phyloP scores from a whole-genome alignment of 2,329 filamentous ascomycete genomes.

The Hymenoscyphus albidus region DNA sequence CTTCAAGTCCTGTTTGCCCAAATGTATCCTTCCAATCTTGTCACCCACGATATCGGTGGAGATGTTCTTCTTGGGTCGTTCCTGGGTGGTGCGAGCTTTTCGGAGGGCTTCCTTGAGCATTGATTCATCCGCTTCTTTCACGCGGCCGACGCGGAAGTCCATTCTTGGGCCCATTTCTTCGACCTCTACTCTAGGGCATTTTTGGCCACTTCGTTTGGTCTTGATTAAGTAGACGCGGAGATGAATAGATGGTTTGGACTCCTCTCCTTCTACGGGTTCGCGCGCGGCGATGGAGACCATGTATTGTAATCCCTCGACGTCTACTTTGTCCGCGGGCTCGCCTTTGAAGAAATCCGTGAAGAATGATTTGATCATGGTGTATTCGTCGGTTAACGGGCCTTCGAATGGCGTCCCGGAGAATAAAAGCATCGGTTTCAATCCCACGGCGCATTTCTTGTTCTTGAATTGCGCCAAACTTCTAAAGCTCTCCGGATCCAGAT shows the following conservation, averaged over 20 bases:
- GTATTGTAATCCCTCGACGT: slow-evolving; percentile 93
- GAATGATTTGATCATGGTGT: slow-evolving; percentile 81
- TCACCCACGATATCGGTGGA: slow-evolving; percentile 88
- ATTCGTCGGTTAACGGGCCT: slow-evolving; percentile 72
- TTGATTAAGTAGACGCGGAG: slow-evolving; percentile 80
- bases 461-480: slow-evolving; percentile 72
- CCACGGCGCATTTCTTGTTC: slow-evolving; percentile 69
- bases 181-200: slow-evolving; percentile 83
- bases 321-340: slow-evolving; percentile 71
- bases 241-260: slow-evolving; percentile 54
- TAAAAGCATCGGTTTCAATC: slow-evolving; percentile 83
- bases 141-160: slow-evolving; percentile 81
- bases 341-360: slow-evolving; percentile 90
- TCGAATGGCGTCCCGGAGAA: slow-evolving; percentile 89
- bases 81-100: slow-evolving; percentile 71
- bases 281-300: slow-evolving; percentile 77
- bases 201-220: slow-evolving; percentile 83
- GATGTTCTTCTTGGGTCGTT: slow-evolving; percentile 94
- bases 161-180: slow-evolving; percentile 95
- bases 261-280: slow-evolving; percentile 48
- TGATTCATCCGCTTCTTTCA: slow-evolving; percentile 71
- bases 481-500: slow-evolving; percentile 72
- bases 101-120: slow-evolving; percentile 88
- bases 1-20: slow-evolving; percentile 83
- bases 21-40: slow-evolving; percentile 89